These are phyloP conservation scores for Passiflora organensis DNA, from an alignment of 345 rosid species.

Conservation along the genomic window DNA sequence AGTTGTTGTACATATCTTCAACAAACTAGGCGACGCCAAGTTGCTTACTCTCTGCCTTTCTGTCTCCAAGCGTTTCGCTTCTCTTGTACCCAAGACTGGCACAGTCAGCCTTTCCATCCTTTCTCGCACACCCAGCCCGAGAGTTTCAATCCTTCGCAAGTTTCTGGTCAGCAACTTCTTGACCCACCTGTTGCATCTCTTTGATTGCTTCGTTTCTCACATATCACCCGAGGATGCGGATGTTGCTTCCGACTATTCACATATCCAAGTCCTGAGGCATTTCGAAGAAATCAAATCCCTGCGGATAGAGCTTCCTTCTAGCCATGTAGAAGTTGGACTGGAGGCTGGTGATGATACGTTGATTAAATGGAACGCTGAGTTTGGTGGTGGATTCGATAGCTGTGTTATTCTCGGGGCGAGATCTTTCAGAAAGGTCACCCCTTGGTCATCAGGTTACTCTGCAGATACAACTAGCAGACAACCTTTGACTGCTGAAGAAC, in stretches of 20 bases:
- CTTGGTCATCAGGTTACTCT: background rate
- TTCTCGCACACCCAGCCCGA: background rate
- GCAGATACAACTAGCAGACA: background rate
- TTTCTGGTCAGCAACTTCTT: conserved; percentile 14
- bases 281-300: conserved; percentile 28
- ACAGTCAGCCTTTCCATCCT: conserved; percentile 20
- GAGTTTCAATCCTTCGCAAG: background rate
- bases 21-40: conserved; percentile 22
- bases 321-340: conserved; percentile 11
- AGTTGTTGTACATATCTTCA: conserved; percentile 27
- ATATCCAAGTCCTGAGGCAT: conserved; percentile 15
- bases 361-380: conserved; percentile 45
- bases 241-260: conserved; percentile 1
- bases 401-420: conserved; percentile 40
- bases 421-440: conserved; percentile 10
- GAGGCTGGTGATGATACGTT: conserved; percentile 11
- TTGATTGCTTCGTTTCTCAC: no score
- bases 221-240: background rate
- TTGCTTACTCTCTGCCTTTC: conserved; percentile 27
- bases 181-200: conserved; percentile 17
- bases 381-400: conserved; percentile 27
- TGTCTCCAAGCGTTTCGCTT: conserved; percentile 27
- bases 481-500: conserved; percentile 20
- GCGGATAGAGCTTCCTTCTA: conserved; percentile 29
- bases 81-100: conserved; percentile 18